These are phyloP conservation scores for Entomortierella chlamydospora DNA, from an alignment of 192 early-diverging fungal species.

Conservation along the genomic window DNA sequence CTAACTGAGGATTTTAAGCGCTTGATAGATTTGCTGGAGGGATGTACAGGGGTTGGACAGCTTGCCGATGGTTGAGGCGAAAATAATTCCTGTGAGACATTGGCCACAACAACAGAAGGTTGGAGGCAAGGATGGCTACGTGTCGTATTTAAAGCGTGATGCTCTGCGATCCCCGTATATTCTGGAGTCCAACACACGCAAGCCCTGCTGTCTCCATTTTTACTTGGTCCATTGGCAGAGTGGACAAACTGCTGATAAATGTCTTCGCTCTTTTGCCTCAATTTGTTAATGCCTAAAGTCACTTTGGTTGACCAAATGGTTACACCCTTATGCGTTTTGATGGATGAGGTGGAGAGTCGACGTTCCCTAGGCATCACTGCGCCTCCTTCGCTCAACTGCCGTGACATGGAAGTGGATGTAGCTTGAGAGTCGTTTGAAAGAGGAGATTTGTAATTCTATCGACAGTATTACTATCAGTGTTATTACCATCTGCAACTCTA, in stretches of 20 bases:
- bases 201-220: neutral
- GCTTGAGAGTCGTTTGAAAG: slow-evolving; percentile 13
- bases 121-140: slow-evolving; percentile 26
- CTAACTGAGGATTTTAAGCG: slow-evolving; percentile 34
- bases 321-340: slow-evolving; percentile 21
- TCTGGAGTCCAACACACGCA: slow-evolving; percentile 42
- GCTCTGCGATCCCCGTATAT: slow-evolving; percentile 37
- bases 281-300: slow-evolving; percentile 35
- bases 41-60: neutral
- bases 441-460: slow-evolving; percentile 11
- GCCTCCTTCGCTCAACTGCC: slow-evolving; percentile 30
- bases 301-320: slow-evolving; percentile 41
- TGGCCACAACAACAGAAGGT: slow-evolving; percentile 23
- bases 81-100: neutral
- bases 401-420: slow-evolving; percentile 12
- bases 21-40: slow-evolving; percentile 36
- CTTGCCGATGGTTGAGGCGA: neutral
- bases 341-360: slow-evolving; percentile 29
- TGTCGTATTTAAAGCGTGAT: slow-evolving; percentile 19
- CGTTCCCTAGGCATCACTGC: slow-evolving; percentile 8
- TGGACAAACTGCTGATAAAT: slow-evolving; percentile 43
- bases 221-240: neutral
- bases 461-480: neutral
- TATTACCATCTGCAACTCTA: no score
- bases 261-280: slow-evolving; percentile 48